Conservation (phyloP, 2,329 filamentous ascomycete species). For the Beauveria australis region DNA sequence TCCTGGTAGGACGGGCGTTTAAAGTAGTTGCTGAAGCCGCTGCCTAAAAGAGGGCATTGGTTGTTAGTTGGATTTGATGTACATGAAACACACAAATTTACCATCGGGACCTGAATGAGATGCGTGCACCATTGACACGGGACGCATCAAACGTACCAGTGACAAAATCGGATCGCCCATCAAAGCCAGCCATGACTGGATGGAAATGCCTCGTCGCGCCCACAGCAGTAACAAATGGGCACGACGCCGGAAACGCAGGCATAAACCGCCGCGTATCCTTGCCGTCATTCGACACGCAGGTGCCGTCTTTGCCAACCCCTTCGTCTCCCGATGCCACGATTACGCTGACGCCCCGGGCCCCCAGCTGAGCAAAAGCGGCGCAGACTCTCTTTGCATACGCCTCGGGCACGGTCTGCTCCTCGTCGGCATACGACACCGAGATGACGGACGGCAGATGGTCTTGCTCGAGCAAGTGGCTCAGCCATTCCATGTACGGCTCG, state of each 20-base stretch:
- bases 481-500: constrained; percentile 60
- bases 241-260: constrained; percentile 21
- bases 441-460: constrained; percentile 50
- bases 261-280: constrained; percentile 29
- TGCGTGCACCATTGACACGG: too few relatives aligned
- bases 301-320: constrained; percentile 3
- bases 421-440: constrained; percentile 59
- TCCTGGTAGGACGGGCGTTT: constrained; percentile 18
- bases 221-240: constrained; percentile 50
- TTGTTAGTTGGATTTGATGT: not conserved
- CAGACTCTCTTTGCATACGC: constrained; percentile 52
- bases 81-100: not conserved
- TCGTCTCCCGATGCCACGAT: constrained; percentile 53
- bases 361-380: constrained; percentile 53
- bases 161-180: constrained; percentile 32
- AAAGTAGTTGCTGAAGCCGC: constrained; percentile 19
- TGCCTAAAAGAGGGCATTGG: not conserved
- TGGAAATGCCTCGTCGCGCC: constrained; percentile 39
- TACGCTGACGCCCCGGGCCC: constrained; percentile 53
- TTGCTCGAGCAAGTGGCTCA: constrained; percentile 48
- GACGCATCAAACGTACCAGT: not conserved
- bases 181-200: constrained; percentile 43
- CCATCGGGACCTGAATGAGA: too few relatives aligned
- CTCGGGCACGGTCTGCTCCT: constrained; percentile 52
- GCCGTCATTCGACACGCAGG: constrained; percentile 6